Conservation (phyloP, 2,329 filamentous ascomycete genomes). For the Microdochium trichocladiopsis region DNA sequence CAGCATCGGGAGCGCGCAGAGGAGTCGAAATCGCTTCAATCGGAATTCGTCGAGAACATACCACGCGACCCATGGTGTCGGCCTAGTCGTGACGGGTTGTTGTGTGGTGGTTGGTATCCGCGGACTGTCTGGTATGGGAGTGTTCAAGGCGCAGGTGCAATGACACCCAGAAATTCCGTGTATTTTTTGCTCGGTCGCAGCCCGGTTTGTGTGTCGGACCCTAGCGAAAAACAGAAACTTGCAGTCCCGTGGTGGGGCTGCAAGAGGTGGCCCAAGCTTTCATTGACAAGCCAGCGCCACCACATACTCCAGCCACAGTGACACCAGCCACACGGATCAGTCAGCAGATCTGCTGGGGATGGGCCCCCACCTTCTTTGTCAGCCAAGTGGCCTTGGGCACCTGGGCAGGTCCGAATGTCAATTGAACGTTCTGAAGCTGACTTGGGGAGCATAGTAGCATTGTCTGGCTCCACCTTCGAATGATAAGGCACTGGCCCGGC, state of each 20-base stretch:
- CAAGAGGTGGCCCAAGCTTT: background rate
- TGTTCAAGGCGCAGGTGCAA: background rate
- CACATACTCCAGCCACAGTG: background rate
- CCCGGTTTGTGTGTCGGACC: background rate
- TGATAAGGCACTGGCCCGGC: too few species aligned
- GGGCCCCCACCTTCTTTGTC: too few species aligned
- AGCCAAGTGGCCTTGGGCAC: too few species aligned
- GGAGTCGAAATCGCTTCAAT: background rate
- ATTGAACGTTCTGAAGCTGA: too few species aligned
- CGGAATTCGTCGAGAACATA: slow-evolving; percentile 13
- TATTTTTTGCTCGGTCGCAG: background rate
- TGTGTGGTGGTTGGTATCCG: slow-evolving; percentile 14
- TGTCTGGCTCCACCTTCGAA: too few species aligned
- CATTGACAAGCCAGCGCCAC: background rate
- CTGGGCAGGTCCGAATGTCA: too few species aligned
- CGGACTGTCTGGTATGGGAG: background rate
- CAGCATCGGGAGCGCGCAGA: slow-evolving; percentile 1
- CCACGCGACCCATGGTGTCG: slow-evolving; percentile 27
- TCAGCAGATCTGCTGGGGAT: too few species aligned
- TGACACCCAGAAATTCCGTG: background rate
- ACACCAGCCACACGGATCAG: background rate
- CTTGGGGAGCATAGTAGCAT: too few species aligned
- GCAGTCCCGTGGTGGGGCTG: background rate
- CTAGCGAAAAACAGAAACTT: background rate
- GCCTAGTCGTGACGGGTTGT: slow-evolving; percentile 24